These are phyloP conservation scores for Xanthoconium separans DNA, from an alignment of 1,284 basidiomycete species.

Conservation along the genomic window DNA sequence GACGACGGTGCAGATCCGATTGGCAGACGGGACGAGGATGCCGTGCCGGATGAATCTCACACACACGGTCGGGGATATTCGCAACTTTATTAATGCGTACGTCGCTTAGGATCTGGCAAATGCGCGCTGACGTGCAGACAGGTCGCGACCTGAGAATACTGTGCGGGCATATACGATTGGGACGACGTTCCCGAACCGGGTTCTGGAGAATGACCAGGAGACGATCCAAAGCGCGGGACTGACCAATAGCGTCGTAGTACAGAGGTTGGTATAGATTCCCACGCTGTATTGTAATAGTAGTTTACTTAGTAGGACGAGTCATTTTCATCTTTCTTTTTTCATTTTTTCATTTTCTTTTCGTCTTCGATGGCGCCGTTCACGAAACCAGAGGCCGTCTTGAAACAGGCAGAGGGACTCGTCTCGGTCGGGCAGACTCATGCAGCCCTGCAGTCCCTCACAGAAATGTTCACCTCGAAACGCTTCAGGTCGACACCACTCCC, in stretches of 20 bases:
- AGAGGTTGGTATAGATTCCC: conserved; percentile 63
- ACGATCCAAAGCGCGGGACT: conserved; percentile 79
- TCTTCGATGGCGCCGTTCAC: conserved; percentile 79
- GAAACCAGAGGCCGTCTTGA: conserved; percentile 89
- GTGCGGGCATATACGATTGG: conserved; percentile 71
- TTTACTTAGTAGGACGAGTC: no score
- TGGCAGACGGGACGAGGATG: conserved; percentile 91
- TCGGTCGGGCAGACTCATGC: conserved; percentile 88
- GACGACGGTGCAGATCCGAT: conserved; percentile 88
- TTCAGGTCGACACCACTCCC: conserved; percentile 91
- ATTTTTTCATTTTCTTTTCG: background rate
- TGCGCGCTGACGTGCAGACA: conserved; percentile 30
- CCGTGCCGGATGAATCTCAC: conserved; percentile 89
- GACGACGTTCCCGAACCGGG: conserved; percentile 84
- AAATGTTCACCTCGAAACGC: conserved; percentile 92
- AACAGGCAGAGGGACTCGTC: conserved; percentile 89
- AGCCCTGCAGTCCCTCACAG: conserved; percentile 85
- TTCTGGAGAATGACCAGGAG: conserved; percentile 62
- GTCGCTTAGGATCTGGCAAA: conserved; percentile 34
- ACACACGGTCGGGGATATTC: conserved; percentile 86
- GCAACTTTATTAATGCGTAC: conserved; percentile 88
- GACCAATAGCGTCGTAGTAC: conserved; percentile 83
- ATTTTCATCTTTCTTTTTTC: no score
- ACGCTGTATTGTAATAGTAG: conserved; percentile 5
- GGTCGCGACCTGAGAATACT: conserved; percentile 71